Percentiles rank a stretch among this genome's conserved stretches.
Evolutionary conservation across 352 stramenopile species (phyloP).

Genomic region (Thraustochytrium striatum): DNA sequence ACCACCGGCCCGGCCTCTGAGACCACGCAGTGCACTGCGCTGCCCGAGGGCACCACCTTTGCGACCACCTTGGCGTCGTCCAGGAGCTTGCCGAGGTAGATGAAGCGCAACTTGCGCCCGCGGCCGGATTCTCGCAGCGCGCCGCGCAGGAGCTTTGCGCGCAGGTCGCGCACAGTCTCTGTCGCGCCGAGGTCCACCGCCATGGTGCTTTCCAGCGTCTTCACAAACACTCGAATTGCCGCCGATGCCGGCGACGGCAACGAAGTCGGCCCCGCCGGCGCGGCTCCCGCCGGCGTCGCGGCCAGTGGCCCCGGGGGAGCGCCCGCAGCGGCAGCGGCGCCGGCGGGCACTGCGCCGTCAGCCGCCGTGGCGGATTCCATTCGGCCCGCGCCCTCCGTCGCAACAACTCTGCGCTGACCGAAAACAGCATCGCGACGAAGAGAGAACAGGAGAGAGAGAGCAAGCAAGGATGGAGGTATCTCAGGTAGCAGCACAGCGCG

Average conservation of each 20-base stretch:
- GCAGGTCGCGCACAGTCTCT: not conserved
- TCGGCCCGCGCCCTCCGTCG: too few species aligned
- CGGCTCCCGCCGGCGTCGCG: too few species aligned
- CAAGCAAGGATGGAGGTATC: too few species aligned
- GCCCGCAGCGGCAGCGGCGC: too few species aligned
- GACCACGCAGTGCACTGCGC: slow-evolving; percentile 32
- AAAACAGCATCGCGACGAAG: too few species aligned
- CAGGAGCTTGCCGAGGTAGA: slow-evolving; percentile 7
- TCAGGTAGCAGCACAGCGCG: too few species aligned
- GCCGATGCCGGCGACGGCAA: not conserved
- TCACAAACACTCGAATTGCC: not conserved
- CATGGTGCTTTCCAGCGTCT: slow-evolving; percentile 36
- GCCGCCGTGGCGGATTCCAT: too few species aligned
- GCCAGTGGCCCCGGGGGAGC: too few species aligned
- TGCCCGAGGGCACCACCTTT: not conserved
- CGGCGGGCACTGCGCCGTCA: too few species aligned
- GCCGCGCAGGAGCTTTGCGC: not conserved
- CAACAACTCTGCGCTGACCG: too few species aligned
- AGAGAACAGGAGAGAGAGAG: too few species aligned
- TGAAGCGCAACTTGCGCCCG: not conserved
- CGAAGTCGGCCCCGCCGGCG: too few species aligned
- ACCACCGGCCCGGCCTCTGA: not conserved
- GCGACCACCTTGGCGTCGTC: not conserved
- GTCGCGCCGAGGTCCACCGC: not conserved
- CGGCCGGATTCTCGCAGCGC: not conserved